Conservation (phyloP, 768 basidiomycete genomes). For the Leccinum barrowsii region DNA sequence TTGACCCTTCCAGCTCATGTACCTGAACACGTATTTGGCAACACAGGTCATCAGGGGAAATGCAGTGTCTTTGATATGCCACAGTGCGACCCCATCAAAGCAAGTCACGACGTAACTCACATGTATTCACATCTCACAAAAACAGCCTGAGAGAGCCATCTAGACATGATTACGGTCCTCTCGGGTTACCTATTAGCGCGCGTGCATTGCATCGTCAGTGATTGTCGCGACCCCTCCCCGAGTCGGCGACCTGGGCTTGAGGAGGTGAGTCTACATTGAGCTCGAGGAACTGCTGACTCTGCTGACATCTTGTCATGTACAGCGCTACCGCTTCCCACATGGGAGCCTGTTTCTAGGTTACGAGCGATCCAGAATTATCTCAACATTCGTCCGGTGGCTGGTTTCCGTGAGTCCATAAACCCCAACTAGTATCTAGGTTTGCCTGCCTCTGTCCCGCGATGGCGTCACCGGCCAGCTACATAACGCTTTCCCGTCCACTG, state of each 20-base stretch:
- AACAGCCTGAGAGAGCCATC: neutral
- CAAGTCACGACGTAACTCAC: neutral
- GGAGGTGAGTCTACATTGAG: slow-evolving; percentile 5
- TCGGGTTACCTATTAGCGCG: neutral
- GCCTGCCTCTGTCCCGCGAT: neutral
- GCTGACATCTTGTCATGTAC: neutral
- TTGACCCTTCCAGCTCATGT: neutral
- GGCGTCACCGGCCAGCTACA: slow-evolving; percentile 2
- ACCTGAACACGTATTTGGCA: neutral
- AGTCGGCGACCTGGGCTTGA: neutral
- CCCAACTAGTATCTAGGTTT: neutral
- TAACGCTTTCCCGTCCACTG: slow-evolving; percentile 1
- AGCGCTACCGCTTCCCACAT: slow-evolving; percentile 9
- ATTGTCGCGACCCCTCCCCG: neutral
- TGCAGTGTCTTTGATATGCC: slow-evolving; percentile 1
- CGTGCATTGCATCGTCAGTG: neutral
- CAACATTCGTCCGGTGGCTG: neutral
- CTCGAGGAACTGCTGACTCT: neutral
- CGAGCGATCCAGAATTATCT: slow-evolving; percentile 3
- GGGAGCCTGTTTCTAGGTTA: slow-evolving; percentile 12
- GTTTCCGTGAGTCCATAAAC: neutral
- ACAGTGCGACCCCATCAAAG: neutral
- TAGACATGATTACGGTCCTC: neutral
- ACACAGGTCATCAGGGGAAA: neutral
- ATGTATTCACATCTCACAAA: slow-evolving; percentile 1